These are phyloP conservation scores for Gentiana dahurica DNA, from an alignment of 257 asterid genomes.

Conservation along the genomic window DNA sequence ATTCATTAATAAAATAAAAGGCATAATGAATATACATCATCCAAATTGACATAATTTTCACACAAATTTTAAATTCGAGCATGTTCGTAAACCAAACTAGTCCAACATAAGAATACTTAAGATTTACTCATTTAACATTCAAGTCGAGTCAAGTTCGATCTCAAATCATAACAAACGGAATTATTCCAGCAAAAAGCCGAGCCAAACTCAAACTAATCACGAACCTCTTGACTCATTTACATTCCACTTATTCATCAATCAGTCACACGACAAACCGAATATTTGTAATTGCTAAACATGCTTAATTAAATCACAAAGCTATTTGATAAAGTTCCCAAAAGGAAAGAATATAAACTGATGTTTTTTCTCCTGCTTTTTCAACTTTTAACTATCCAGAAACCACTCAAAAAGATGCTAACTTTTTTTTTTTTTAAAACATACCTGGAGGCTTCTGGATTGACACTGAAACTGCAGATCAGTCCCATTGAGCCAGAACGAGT, in stretches of 20 bases:
- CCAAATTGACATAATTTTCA: neutral
- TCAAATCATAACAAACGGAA: too few species aligned
- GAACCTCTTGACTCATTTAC: too few species aligned
- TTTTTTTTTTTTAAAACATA: too few species aligned
- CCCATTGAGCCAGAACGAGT: conserved; percentile 41
- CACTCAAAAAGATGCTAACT: conserved; percentile 1
- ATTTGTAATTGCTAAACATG: too few species aligned
- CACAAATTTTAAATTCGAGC: neutral
- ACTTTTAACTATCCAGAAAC: neutral
- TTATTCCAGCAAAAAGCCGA: neutral
- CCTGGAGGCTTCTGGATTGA: conserved; percentile 44
- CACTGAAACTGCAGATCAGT: conserved; percentile 36
- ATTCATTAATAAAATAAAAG: neutral
- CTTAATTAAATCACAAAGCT: too few species aligned
- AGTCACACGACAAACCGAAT: too few species aligned
- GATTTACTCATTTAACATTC: neutral
- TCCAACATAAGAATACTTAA: neutral
- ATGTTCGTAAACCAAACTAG: too few species aligned
- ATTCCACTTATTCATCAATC: too few species aligned
- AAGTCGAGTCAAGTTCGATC: too few species aligned
- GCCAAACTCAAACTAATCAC: too few species aligned
- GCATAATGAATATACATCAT: neutral
- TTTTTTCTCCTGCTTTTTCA: neutral
- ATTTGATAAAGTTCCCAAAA: too few species aligned
- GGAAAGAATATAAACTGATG: neutral